phyloP scores from a whole-genome alignment of 2,329 filamentous ascomycete species.

The Stagonosporopsis chrysanthemi region DNA sequence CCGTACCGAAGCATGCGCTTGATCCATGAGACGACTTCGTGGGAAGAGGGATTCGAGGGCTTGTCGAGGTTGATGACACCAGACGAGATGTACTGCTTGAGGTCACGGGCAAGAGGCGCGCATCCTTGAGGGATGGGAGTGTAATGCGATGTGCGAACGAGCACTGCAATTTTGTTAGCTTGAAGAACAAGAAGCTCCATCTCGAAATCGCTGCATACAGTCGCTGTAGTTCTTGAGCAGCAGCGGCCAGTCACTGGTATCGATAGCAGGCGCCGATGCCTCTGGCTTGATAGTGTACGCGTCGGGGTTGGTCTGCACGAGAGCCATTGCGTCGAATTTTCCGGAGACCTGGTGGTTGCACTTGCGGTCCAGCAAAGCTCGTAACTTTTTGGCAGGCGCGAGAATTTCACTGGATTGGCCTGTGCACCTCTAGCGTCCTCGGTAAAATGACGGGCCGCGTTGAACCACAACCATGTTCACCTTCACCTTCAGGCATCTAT shows the following conservation, averaged over 20 bases:
- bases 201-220: conserved; percentile 65
- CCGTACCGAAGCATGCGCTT: conserved; percentile 90
- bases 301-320: conserved; percentile 57
- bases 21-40: conserved; percentile 99
- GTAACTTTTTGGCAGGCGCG: conserved; percentile 32
- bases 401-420: conserved; percentile 13
- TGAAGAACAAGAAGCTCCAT: conserved; percentile 28
- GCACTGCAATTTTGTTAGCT: conserved; percentile 64
- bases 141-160: conserved; percentile 94
- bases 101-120: conserved; percentile 88
- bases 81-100: conserved; percentile 96
- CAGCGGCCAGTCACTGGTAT: conserved; percentile 91
- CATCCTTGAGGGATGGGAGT: conserved; percentile 95
- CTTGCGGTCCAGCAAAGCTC: conserved; percentile 38
- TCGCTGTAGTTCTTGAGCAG: conserved; percentile 96
- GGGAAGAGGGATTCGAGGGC: conserved; percentile 95
- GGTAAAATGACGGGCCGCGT: conserved; percentile 11
- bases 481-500: background rate
- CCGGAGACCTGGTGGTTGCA: conserved; percentile 33
- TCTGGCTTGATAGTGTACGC: conserved; percentile 94
- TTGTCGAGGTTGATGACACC: conserved; percentile 99
- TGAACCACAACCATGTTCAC: background rate
- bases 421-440: conserved; percentile 2
- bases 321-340: conserved; percentile 43
- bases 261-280: conserved; percentile 76